These are phyloP conservation scores for Fusarium sp. DNA, from an alignment of 2,329 filamentous ascomycete species.

Conservation along the genomic window DNA sequence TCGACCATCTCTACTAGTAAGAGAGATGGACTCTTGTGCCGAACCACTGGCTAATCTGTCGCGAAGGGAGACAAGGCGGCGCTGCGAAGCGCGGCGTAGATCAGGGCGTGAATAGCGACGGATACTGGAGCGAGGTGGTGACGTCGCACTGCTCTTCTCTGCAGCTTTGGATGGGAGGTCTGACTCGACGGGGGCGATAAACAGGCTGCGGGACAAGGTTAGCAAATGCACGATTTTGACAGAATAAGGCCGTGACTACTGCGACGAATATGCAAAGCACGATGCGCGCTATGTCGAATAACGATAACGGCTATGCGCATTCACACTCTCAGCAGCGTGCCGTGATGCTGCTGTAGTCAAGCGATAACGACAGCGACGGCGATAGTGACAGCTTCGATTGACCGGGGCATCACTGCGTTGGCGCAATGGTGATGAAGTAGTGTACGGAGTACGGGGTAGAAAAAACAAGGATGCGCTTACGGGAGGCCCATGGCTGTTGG, in stretches of 20 bases:
- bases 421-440: constrained; percentile 36
- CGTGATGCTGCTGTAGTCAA: constrained; percentile 28
- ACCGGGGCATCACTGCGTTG: constrained; percentile 40
- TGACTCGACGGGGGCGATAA: constrained; percentile 61
- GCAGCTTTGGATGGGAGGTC: constrained; percentile 55
- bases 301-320: constrained; percentile 27
- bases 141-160: constrained; percentile 48
- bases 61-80: constrained; percentile 48
- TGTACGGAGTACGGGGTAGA: constrained; percentile 21
- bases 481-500: constrained; percentile 59
- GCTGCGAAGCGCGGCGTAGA: constrained; percentile 48
- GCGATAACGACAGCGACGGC: constrained; percentile 28
- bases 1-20: constrained; percentile 30
- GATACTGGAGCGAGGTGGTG: constrained; percentile 57
- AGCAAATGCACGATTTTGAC: constrained; percentile 29
- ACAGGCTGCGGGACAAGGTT: constrained; percentile 54
- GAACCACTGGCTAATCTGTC: constrained; percentile 36
- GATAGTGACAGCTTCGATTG: constrained; percentile 36
- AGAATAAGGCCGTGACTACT: constrained; percentile 26
- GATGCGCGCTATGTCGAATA: constrained; percentile 21
- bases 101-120: constrained; percentile 54
- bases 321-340: constrained; percentile 31
- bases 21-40: constrained; percentile 11
- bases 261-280: constrained; percentile 27
- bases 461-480: constrained; percentile 55